Base-by-base conservation (phyloP, 306 rosid species). In the Begonia peltatifolia region DNA sequence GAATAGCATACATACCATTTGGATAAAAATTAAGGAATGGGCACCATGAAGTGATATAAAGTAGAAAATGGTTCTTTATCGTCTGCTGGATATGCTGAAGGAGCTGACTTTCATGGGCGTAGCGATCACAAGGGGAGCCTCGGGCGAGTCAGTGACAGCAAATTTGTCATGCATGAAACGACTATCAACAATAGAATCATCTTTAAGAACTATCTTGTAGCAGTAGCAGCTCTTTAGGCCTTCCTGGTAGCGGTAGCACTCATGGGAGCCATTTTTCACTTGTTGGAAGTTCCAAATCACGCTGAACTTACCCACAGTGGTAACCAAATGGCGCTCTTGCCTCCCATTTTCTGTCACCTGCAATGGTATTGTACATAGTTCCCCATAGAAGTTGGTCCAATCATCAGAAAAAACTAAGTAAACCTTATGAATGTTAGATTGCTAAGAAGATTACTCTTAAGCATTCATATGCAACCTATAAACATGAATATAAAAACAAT, bases 71-170 rank as follows among this genome's bases (percentile, higher is more conserved):
- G 47, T 13, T 10, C 11, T 1, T 43, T 43, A 6, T 43, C 47
- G 47, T 1, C 47, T 43, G 47, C 47, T 43, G 47, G 47, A 43
- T 43, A 43, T 43, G 47, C 47, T 43, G 2, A 44, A 44, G 4
- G 99, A 92, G 77, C 99, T 92, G 59, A 92, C 93, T 81, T 92
- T 92, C 93, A 87, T 53, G 55, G 96, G 99, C 16, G 94, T 92
- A 3, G 99, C 99, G 36, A 92, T 87, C 13, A 92, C 99, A 68
- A 81, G 75, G 0, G 99, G 99, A 23, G 99, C 99, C 71, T 92
- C 96, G 2, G 99, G 99, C 61, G 96, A 92, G 62, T 81, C 89
- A 0, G 83, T 66, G 60, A 86, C 89, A 6, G 99, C 84, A 79
- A 79, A 92, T 55, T 81, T 87, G 63, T 87, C 94, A 3, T 86